Base-by-base conservation (phyloP, 2,329 filamentous ascomycete species). In the Colletotrichum limetticola region DNA sequence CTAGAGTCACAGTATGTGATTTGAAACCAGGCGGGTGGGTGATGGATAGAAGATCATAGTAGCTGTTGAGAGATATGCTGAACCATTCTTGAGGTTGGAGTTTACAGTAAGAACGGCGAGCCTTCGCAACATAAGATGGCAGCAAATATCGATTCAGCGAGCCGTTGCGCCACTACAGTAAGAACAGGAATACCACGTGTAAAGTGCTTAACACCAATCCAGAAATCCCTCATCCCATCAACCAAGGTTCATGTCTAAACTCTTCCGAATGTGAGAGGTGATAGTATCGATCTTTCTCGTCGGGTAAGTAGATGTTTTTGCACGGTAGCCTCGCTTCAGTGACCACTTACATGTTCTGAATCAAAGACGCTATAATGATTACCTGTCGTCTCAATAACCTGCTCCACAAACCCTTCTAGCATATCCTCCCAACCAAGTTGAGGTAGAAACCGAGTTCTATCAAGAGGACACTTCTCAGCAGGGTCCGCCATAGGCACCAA, bases 401-500 rank as follows among this genome's bases (percentile, higher is more conserved):
- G 52, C 7, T 72, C 65, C 2, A 72, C 69, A 16, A 72, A 72
- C 4, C 69, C 69, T 22, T 72, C 65, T 4, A 46, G 52, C 69
- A 72, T 72, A 4, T 72, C 69, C 5, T 72, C 69, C 69, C 69
- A 72, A 1, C 69, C 69, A 1, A 72, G 58, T 32, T 72, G 69
- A 4, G 69, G 69, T 19, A 72, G 5, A 7, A 72, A 72, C 19
- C 69, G 68, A 0, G 69, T 72, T 19, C 69, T 26, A 19, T 72
- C 69, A 2, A 72, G 58, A 1, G 69, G 69, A 19, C 69, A 72
- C 24, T 63, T 72, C 4, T 72, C 69, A 0, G n/a, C 30, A 3
- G 69, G 69, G 11, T 72, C 69, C 1, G 64, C n/a, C 69, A 72
- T 72, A 4, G 69, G 69, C 11, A 72, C 69, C 69, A 72, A 53